Conservation (phyloP, 1,139 yeast species). For the Sugiyamaella sp. region DNA sequence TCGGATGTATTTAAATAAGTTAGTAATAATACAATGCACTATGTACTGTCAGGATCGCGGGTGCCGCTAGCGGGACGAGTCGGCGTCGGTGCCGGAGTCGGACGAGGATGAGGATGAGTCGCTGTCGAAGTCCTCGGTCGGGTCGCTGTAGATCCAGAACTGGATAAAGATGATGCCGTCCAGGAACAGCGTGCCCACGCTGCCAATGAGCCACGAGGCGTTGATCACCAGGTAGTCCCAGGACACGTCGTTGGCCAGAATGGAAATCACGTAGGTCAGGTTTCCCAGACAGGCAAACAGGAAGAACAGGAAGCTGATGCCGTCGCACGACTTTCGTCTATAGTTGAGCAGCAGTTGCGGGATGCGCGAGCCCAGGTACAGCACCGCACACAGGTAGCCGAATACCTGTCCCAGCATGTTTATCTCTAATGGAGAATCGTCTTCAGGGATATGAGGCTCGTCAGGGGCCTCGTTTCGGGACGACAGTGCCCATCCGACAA, state of each 20-base stretch:
- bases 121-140: constrained; percentile 16
- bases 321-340: constrained; percentile 87
- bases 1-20: neutral
- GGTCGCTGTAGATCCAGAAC: constrained; percentile 70
- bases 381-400: constrained; percentile 88
- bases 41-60: neutral
- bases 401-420: constrained; percentile 82
- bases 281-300: constrained; percentile 93
- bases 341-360: constrained; percentile 87
- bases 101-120: constrained; percentile 7
- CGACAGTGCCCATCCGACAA: constrained; percentile 84
- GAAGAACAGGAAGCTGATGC: constrained; percentile 88
- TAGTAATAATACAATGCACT: constrained; percentile 12
- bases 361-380: constrained; percentile 84
- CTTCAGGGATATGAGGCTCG: constrained; percentile 41
- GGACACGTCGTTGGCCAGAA: constrained; percentile 68
- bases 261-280: constrained; percentile 83
- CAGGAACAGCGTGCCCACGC: constrained; percentile 80
- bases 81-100: neutral
- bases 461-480: constrained; percentile 27
- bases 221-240: constrained; percentile 73
- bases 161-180: constrained; percentile 79
- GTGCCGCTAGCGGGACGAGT: neutral
- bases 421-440: constrained; percentile 47
- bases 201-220: constrained; percentile 91